Evolutionary conservation across 176 grass and related monocot species (phyloP).

Genomic region (Musa schizocarpa): DNA sequence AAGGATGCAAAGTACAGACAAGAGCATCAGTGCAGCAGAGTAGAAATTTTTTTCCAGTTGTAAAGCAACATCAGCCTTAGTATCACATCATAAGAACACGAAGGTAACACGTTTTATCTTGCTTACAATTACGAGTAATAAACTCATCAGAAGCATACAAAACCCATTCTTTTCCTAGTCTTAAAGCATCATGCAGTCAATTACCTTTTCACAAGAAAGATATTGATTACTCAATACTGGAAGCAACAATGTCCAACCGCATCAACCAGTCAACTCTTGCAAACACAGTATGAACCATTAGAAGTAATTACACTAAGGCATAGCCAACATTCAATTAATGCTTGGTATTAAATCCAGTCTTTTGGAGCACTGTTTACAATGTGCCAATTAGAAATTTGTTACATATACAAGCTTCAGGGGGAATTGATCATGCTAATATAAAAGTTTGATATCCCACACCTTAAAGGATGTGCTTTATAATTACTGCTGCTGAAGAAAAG

Average conservation of each 20-base stretch:
- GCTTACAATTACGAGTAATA: not conserved
- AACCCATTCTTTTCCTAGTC: too few relatives aligned
- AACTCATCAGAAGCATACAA: not conserved
- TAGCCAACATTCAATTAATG: not conserved
- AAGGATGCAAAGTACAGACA: too few relatives aligned
- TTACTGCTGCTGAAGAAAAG: constrained; percentile 2
- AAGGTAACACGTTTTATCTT: too few relatives aligned
- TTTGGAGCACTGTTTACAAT: too few relatives aligned
- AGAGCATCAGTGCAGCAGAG: too few relatives aligned
- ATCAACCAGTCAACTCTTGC: constrained; percentile 9
- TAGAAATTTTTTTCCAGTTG: too few relatives aligned
- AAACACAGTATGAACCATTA: not conserved
- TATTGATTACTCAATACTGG: not conserved
- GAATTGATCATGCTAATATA: not conserved
- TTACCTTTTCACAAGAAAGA: not conserved
- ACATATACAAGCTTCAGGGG: too few relatives aligned
- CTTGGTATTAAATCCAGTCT: too few relatives aligned
- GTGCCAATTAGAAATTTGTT: too few relatives aligned
- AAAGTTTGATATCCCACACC: constrained; percentile 1
- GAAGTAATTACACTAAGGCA: not conserved
- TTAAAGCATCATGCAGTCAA: not conserved
- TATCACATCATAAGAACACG: too few relatives aligned
- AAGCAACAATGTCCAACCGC: constrained; percentile 1
- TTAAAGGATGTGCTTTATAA: constrained; percentile 1
- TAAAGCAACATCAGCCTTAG: too few relatives aligned